phyloP scores from a whole-genome alignment of 1,284 basidiomycete species.

The Cryptococcus wingfieldii region DNA sequence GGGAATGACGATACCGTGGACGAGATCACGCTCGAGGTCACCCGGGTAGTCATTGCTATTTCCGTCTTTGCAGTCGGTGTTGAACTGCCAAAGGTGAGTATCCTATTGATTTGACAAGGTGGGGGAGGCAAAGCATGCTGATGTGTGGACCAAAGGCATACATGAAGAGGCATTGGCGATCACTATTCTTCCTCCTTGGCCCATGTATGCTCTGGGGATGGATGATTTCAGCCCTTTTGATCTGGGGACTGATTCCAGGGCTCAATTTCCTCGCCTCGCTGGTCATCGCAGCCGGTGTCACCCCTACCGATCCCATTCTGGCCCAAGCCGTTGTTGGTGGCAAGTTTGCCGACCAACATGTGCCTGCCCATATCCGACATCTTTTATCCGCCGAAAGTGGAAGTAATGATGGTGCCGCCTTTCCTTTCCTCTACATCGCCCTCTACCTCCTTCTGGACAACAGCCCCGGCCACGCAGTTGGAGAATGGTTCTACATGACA shows the following conservation, averaged over 20 bases:
- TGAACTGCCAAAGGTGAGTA: constrained; percentile 70
- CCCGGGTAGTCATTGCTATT: constrained; percentile 91
- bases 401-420: constrained; percentile 89
- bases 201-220: constrained; percentile 84
- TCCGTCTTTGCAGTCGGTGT: constrained; percentile 98
- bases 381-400: constrained; percentile 89
- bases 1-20: constrained; percentile 55
- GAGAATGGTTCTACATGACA: constrained; percentile 63
- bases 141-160: constrained; percentile 56
- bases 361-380: constrained; percentile 91
- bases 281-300: constrained; percentile 87
- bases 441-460: constrained; percentile 78
- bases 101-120: not conserved
- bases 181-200: constrained; percentile 76
- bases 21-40: constrained; percentile 80
- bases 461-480: constrained; percentile 63
- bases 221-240: constrained; percentile 80
- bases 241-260: constrained; percentile 80
- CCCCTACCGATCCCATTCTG: constrained; percentile 83
- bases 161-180: constrained; percentile 84
- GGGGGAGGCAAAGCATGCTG: not conserved
- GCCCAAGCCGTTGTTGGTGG: constrained; percentile 75
- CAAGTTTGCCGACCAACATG: constrained; percentile 97
- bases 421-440: constrained; percentile 87
- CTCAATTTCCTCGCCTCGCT: constrained; percentile 81